Evolutionary conservation across 108 stramenopile species (phyloP).

Genomic region (Nitzschia sp.): DNA sequence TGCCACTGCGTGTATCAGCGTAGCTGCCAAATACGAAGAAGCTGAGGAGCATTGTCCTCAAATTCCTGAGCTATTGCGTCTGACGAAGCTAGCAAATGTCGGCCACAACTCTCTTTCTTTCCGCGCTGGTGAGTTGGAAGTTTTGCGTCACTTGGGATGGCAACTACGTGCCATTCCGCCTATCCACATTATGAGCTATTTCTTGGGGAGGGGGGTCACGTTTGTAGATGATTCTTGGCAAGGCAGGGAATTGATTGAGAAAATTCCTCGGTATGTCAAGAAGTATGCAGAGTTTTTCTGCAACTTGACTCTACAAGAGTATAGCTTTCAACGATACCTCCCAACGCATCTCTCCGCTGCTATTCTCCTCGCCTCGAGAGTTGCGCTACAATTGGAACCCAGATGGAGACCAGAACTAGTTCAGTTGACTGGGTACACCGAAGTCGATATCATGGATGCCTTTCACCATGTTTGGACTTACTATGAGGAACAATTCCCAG

Average conservation of each 20-base stretch:
- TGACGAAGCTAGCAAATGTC: slow-evolving; percentile 71
- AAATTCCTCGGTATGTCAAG: slow-evolving; percentile 90
- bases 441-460: slow-evolving; percentile 59
- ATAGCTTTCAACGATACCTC: slow-evolving; percentile 83
- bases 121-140: slow-evolving; percentile 83
- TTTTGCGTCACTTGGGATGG: slow-evolving; percentile 75
- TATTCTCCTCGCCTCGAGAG: slow-evolving; percentile 74
- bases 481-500: slow-evolving; percentile 90
- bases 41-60: slow-evolving; percentile 88
- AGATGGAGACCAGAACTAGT: slow-evolving; percentile 76
- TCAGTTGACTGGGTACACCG: slow-evolving; percentile 75
- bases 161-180: slow-evolving; percentile 79
- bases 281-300: slow-evolving; percentile 95
- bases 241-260: slow-evolving; percentile 75
- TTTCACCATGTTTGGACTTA: slow-evolving; percentile 85
- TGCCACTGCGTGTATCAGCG: slow-evolving; percentile 87
- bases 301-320: slow-evolving; percentile 91
- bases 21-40: slow-evolving; percentile 90
- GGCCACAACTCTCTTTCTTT: slow-evolving; percentile 82
- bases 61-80: slow-evolving; percentile 77
- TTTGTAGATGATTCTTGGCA: slow-evolving; percentile 86
- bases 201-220: slow-evolving; percentile 71
- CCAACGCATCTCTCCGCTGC: slow-evolving; percentile 86
- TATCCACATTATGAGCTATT: slow-evolving; percentile 80
- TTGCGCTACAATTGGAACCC: slow-evolving; percentile 80